A percentile compares a stretch with the other conserved stretches of the same genome.
Evolutionary conservation across 371 early-diverging fungal species (phyloP).

Genomic region (Gilbertella persicaria): DNA sequence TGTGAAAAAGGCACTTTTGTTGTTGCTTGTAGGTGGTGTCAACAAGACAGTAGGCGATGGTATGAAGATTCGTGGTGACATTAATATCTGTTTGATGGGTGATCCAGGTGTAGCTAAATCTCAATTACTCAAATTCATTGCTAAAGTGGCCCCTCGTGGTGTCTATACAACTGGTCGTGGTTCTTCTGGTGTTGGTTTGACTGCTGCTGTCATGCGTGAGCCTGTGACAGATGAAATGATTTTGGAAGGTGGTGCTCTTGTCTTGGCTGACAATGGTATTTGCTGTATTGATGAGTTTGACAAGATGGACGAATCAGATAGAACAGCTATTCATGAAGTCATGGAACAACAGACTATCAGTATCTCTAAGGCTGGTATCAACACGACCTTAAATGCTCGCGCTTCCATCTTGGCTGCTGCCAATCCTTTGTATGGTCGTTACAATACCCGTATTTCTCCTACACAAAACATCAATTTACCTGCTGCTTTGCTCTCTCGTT

Average conservation of each 20-base stretch:
- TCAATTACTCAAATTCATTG: slow-evolving; percentile 87
- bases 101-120: slow-evolving; percentile 98
- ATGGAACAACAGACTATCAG: slow-evolving; percentile 97
- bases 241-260: slow-evolving; percentile 92
- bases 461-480: slow-evolving; percentile 97
- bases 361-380: slow-evolving; percentile 94
- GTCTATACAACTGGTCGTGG: slow-evolving; percentile 95
- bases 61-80: slow-evolving; percentile 92
- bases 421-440: slow-evolving; percentile 87
- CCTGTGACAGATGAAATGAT: slow-evolving; percentile 88
- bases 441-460: slow-evolving; percentile 78
- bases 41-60: slow-evolving; percentile 86
- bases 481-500: slow-evolving; percentile 93
- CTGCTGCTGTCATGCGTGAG: slow-evolving; percentile 88
- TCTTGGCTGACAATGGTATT: slow-evolving; percentile 90
- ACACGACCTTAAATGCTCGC: slow-evolving; percentile 91
- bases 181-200: slow-evolving; percentile 94
- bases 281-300: slow-evolving; percentile 97
- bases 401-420: slow-evolving; percentile 91
- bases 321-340: slow-evolving; percentile 93
- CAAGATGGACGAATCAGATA: slow-evolving; percentile 90
- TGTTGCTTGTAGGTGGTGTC: slow-evolving; percentile 90
- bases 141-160: slow-evolving; percentile 86
- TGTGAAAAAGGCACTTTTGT: slow-evolving; percentile 91
- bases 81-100: slow-evolving; percentile 98